A percentile compares a stretch with the other conserved stretches of the same genome.
Conservation (phyloP, 2,329 filamentous ascomycete genomes). For the Apiospora malaysiana region DNA sequence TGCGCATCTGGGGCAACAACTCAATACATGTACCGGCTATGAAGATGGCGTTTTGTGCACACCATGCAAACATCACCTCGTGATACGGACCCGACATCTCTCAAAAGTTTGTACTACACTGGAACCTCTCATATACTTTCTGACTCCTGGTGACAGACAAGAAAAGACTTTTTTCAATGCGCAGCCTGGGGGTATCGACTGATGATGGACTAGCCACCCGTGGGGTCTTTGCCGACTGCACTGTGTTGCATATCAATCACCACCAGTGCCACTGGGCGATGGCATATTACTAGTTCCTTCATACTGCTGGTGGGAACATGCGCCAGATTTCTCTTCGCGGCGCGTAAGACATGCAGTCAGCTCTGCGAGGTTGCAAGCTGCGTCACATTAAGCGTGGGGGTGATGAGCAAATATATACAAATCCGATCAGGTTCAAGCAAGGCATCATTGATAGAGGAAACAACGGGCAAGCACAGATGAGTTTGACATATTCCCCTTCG, state of each 20-base stretch:
- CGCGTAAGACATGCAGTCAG: background rate
- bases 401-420: background rate
- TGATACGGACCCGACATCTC: background rate
- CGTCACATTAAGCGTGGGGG: conserved; percentile 6
- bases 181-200: background rate
- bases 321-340: background rate
- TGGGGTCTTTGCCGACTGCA: background rate
- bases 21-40: too few species aligned
- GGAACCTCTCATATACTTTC: background rate
- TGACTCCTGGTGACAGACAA: background rate
- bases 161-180: background rate
- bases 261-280: background rate
- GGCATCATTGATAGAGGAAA: background rate
- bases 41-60: background rate
- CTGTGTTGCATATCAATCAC: background rate
- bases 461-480: background rate
- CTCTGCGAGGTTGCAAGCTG: background rate
- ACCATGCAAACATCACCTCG: background rate
- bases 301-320: background rate
- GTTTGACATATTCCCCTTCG: background rate
- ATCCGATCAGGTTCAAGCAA: background rate
- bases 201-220: background rate
- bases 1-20: background rate
- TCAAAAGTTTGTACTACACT: background rate
- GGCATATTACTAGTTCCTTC: background rate